Percentiles rank a stretch among this genome's conserved stretches.
Conservation (phyloP, 768 basidiomycete species). For the Phanerodontia chrysosporium region DNA sequence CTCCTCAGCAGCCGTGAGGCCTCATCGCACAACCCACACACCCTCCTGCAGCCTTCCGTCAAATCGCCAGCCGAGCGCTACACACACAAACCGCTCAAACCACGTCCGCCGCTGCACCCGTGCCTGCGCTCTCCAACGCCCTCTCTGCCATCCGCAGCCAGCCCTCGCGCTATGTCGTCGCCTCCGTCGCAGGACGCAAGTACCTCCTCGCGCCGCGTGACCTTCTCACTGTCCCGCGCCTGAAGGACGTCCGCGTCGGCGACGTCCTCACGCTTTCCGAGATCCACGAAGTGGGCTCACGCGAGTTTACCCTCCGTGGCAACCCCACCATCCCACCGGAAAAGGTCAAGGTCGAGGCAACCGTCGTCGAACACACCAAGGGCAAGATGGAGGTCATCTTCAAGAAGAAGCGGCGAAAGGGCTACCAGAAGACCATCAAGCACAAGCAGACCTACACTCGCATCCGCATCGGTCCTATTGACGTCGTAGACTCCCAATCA, state of each 20-base stretch:
- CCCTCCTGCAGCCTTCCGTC: conserved; percentile 17
- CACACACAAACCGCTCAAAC: conserved; percentile 27
- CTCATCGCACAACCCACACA: not conserved
- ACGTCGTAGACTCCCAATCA: conserved; percentile 34
- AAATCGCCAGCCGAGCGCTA: conserved; percentile 23
- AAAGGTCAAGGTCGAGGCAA: conserved; percentile 74
- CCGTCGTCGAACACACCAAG: conserved; percentile 97
- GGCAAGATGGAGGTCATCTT: conserved; percentile 86
- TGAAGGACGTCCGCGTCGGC: conserved; percentile 83
- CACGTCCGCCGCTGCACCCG: conserved; percentile 24
- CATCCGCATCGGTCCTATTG: conserved; percentile 83
- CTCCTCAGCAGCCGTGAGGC: not conserved
- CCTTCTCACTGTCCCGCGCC: conserved; percentile 87
- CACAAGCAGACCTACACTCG: conserved; percentile 97
- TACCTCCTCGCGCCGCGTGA: conserved; percentile 90
- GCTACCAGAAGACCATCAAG: conserved; percentile 90
- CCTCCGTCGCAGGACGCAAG: conserved; percentile 79
- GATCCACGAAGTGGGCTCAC: conserved; percentile 91
- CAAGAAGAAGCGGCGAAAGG: conserved; percentile 98
- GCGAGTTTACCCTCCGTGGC: conserved; percentile 88
- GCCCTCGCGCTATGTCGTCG: conserved; percentile 89
- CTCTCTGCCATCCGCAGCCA: conserved; percentile 84
- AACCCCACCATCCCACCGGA: conserved; percentile 63
- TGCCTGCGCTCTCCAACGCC: conserved; percentile 51
- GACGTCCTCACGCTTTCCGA: conserved; percentile 78